phyloP scores from a whole-genome alignment of 2,329 filamentous ascomycete genomes.

The Aspergillus versicolor region DNA sequence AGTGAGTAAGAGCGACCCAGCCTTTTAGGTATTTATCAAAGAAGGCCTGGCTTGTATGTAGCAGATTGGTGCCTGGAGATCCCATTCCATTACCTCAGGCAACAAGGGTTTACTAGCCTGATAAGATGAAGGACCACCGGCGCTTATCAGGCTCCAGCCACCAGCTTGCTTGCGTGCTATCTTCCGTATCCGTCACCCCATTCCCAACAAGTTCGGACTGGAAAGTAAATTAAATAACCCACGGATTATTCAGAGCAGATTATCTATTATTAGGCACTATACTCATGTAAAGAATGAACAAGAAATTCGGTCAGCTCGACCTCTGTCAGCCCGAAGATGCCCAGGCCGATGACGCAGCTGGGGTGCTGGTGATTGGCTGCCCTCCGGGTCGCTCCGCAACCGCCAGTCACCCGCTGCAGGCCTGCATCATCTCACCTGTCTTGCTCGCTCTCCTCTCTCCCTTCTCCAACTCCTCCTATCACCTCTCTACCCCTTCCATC shows the following conservation, averaged over 20 bases:
- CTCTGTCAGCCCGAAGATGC: background rate
- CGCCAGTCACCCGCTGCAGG: conserved; percentile 8
- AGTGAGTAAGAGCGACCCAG: too few species aligned
- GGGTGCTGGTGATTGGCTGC: conserved; percentile 19
- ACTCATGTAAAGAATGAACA: too few species aligned
- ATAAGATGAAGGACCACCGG: background rate
- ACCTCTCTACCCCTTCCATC: conserved; percentile 23
- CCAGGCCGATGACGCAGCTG: conserved; percentile 24
- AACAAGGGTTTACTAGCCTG: background rate
- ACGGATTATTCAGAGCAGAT: background rate
- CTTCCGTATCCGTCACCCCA: too few species aligned
- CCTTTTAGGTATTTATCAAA: too few species aligned
- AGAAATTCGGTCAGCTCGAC: background rate
- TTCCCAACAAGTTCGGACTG: background rate
- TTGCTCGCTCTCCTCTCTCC: conserved; percentile 10
- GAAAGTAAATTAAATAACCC: too few species aligned
- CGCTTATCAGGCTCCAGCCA: conserved; percentile 8
- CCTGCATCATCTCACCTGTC: conserved; percentile 24
- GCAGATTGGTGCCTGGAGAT: background rate
- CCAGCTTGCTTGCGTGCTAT: background rate
- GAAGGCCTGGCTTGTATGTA: too few species aligned
- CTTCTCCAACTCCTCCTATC: conserved; percentile 18
- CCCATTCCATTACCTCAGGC: background rate
- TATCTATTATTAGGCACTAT: background rate
- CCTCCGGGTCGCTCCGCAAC: conserved; percentile 24